Base-by-base conservation (phyloP, 345 rosid genomes). In the Melastoma malabathricum region DNA sequence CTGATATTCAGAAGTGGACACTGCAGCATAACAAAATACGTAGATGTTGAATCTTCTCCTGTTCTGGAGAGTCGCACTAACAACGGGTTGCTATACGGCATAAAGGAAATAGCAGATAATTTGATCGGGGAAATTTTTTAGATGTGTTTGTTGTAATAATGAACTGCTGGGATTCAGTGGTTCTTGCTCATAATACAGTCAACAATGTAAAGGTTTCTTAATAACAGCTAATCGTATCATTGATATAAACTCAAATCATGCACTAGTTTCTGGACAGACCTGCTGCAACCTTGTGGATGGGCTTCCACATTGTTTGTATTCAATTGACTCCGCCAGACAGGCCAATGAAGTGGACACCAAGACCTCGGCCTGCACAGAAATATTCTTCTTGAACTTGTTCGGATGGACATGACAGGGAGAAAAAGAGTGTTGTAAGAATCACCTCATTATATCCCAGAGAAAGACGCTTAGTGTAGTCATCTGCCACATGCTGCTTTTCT, bases 1-100 rank as follows among this genome's bases (percentile, higher is more conserved):
- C 85, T 86, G 69, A 86, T 80, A 75, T 90, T 90, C 77, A 90
- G 67, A 68, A 90, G 86, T 44, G 85, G 87, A 69, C 98, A 90
- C 96, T 90, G 87, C 38, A 29, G 38, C 38, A 29, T 29, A 29
- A 29, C 8, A 29, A 29, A 6, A 29, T 4, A 29, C 9, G 38
- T 5, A 29, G 38, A 29, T 29, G 9, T 29, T 29, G 9, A 10
- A 29, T 29, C 38, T 29, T 29, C 38, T 29, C 38, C 38, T 29
- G 38, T 5, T 29, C 3, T 29, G n/a, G n/a, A 29, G 38, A 29
- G 38, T 29, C 38, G n/a, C n/a, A n/a, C n/a, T n/a, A n/a, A n/a
- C n/a, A n/a, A 6, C 9, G 38, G 38, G 9, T 29, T 1, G 38
- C 38, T 29, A 29, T 5, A 10, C 38, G 9, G 9, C 38, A 29